A percentile compares a stretch with the other conserved stretches of the same genome.
Evolutionary conservation across 306 rosid genomes (phyloP).

Genomic region (Notholithocarpus densiflorus): DNA sequence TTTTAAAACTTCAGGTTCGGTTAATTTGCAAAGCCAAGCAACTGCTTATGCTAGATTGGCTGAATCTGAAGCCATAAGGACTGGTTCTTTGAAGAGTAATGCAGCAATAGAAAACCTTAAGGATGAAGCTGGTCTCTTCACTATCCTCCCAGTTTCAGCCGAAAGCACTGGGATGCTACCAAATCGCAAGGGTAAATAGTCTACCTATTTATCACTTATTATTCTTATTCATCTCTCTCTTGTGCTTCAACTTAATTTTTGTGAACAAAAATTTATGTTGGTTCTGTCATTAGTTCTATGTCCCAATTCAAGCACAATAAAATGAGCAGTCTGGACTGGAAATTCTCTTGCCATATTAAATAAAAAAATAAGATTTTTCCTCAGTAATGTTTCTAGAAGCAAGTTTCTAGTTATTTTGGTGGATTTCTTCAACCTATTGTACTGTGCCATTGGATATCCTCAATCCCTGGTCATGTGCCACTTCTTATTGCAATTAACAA

Average conservation of each 20-base stretch:
- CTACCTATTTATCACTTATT: neutral
- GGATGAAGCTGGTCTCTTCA: conserved; percentile 35
- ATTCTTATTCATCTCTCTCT: neutral
- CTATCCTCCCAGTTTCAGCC: conserved; percentile 72
- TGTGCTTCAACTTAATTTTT: neutral
- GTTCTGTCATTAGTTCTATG: neutral
- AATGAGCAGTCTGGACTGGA: neutral
- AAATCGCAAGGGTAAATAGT: conserved; percentile 54
- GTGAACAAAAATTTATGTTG: neutral
- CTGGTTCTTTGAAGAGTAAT: conserved; percentile 27
- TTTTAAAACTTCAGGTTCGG: conserved; percentile 27
- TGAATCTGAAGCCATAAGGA: conserved; percentile 49
- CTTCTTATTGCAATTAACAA: neutral
- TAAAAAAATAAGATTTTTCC: neutral
- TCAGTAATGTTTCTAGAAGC: neutral
- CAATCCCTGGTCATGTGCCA: neutral
- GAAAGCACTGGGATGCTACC: conserved; percentile 70
- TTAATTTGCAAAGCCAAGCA: conserved; percentile 66
- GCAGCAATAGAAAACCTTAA: conserved; percentile 27
- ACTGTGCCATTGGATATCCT: neutral
- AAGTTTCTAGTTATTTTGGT: neutral
- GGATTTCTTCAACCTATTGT: neutral
- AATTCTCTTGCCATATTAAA: neutral
- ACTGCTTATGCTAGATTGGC: conserved; percentile 69
- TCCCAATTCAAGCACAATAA: neutral